Conservation (phyloP, 352 stramenopile genomes). For the Pythium phragmitis region DNA sequence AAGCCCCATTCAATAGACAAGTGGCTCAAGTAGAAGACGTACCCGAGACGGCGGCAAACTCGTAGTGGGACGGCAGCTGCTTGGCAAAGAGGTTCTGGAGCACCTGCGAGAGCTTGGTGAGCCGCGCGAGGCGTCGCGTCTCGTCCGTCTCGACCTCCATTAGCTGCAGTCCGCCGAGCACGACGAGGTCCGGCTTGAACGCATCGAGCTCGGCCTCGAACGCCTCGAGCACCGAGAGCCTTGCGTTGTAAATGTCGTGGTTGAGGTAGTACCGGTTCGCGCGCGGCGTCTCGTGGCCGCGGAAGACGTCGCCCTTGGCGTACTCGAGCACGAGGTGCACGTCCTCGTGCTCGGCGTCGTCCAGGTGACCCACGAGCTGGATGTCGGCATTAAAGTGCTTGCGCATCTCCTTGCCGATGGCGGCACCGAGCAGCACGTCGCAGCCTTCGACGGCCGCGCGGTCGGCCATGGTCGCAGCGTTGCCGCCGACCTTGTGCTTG, state of each 20-base stretch:
- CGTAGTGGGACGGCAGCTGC: slow-evolving; percentile 70
- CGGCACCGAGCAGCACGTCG: slow-evolving; percentile 66
- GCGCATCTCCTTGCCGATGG: slow-evolving; percentile 77
- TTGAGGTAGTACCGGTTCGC: slow-evolving; percentile 87
- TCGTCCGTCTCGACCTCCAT: slow-evolving; percentile 83
- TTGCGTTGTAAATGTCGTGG: slow-evolving; percentile 84
- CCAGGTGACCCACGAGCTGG: slow-evolving; percentile 63
- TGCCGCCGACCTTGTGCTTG: slow-evolving; percentile 68
- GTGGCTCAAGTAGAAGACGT: not conserved
- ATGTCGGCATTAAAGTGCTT: slow-evolving; percentile 62
- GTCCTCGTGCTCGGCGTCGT: slow-evolving; percentile 63
- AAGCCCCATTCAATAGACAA: not conserved
- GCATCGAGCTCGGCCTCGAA: slow-evolving; percentile 59
- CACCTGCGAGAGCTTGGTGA: slow-evolving; percentile 65
- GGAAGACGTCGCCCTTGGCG: slow-evolving; percentile 58
- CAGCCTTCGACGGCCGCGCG: slow-evolving; percentile 66
- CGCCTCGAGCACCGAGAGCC: slow-evolving; percentile 73
- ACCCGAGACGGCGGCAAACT: slow-evolving; percentile 81
- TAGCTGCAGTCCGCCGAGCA: slow-evolving; percentile 80
- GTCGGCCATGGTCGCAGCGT: slow-evolving; percentile 80
- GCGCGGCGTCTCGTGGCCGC: slow-evolving; percentile 57
- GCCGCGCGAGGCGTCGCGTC: slow-evolving; percentile 41
- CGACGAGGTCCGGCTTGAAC: slow-evolving; percentile 70
- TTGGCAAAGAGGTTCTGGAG: slow-evolving; percentile 68
- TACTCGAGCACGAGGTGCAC: slow-evolving; percentile 85